These are phyloP conservation scores for Suhomyces bokatorum DNA, from an alignment of 1,139 yeast genomes.

Conservation along the genomic window DNA sequence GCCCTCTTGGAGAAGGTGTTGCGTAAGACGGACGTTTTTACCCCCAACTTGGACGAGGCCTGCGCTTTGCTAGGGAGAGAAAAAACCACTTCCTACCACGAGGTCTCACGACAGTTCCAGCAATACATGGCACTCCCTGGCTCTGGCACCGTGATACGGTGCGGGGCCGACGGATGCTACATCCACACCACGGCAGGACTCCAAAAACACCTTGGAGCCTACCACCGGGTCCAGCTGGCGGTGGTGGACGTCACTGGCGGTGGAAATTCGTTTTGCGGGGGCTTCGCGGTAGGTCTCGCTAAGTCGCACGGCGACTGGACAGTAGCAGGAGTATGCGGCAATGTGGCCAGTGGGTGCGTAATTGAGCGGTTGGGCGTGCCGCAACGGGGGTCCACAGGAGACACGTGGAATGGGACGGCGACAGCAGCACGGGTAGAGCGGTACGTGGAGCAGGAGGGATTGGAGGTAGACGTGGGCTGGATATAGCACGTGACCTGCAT, in stretches of 20 bases:
- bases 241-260: slow-evolving; percentile 94
- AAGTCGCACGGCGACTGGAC: slow-evolving; percentile 51
- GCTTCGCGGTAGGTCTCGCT: slow-evolving; percentile 61
- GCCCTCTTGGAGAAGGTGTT: slow-evolving; percentile 42
- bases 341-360: slow-evolving; percentile 74
- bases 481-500: too few species aligned
- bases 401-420: slow-evolving; percentile 56
- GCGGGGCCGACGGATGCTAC: slow-evolving; percentile 70
- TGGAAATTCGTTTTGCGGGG: slow-evolving; percentile 89
- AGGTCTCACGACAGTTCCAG: slow-evolving; percentile 44
- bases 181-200: slow-evolving; percentile 18
- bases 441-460: background rate
- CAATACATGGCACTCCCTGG: slow-evolving; percentile 36
- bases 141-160: slow-evolving; percentile 61
- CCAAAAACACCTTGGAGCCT: slow-evolving; percentile 64
- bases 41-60: slow-evolving; percentile 87
- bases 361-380: slow-evolving; percentile 83
- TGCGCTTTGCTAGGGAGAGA: slow-evolving; percentile 51
- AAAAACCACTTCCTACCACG: slow-evolving; percentile 23
- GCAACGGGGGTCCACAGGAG: slow-evolving; percentile 16
- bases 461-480: background rate
- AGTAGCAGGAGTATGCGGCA: slow-evolving; percentile 66
- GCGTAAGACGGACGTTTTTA: slow-evolving; percentile 55
- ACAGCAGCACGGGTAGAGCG: slow-evolving; percentile 30
- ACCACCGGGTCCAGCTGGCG: slow-evolving; percentile 51